Evolutionary conservation across 2,329 filamentous ascomycete genomes (phyloP).

Genomic region (Pseudogymnoascus sp.): DNA sequence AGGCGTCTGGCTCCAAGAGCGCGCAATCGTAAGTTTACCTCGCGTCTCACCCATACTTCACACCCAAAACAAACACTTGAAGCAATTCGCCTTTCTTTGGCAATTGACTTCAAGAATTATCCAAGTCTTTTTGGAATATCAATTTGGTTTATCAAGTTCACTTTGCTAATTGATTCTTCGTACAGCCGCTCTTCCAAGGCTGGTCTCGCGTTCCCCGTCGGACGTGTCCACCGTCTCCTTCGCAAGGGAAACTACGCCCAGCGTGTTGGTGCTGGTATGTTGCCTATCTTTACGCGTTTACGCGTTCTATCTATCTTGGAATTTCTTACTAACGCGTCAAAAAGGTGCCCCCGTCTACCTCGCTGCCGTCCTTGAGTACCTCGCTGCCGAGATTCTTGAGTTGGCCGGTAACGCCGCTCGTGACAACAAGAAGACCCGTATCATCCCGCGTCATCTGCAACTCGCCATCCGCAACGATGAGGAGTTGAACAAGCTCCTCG

Average conservation of each 20-base stretch:
- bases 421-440: slow-evolving; percentile 99
- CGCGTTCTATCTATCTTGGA: slow-evolving; percentile 7
- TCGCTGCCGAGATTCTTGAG: slow-evolving; percentile 97
- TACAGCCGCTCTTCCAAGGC: slow-evolving; percentile 95
- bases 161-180: slow-evolving; percentile 33
- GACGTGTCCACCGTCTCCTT: slow-evolving; percentile 97
- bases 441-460: slow-evolving; percentile 97
- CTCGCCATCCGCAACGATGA: slow-evolving; percentile 99
- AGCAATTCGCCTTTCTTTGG: slow-evolving; percentile 35
- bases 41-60: slow-evolving; percentile 7
- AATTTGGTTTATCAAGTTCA: slow-evolving; percentile 19
- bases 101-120: slow-evolving; percentile 6
- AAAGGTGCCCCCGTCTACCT: slow-evolving; percentile 85
- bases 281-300: slow-evolving; percentile 10
- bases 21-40: slow-evolving; percentile 84
- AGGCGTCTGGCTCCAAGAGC: slow-evolving; percentile 98
- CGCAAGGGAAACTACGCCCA: slow-evolving; percentile 99
- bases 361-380: slow-evolving; percentile 94
- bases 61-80: neutral
- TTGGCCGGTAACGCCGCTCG: slow-evolving; percentile 96
- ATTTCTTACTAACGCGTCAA: slow-evolving; percentile 23
- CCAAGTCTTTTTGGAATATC: slow-evolving; percentile 20
- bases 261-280: slow-evolving; percentile 88
- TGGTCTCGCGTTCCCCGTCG: slow-evolving; percentile 96
- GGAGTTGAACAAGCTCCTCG: slow-evolving; percentile 98